Percentiles rank a stretch among this genome's conserved stretches.
These are phyloP conservation scores for Aspergillus floridensis DNA, from an alignment of 2,329 filamentous ascomycete genomes.

Conservation along the genomic window DNA sequence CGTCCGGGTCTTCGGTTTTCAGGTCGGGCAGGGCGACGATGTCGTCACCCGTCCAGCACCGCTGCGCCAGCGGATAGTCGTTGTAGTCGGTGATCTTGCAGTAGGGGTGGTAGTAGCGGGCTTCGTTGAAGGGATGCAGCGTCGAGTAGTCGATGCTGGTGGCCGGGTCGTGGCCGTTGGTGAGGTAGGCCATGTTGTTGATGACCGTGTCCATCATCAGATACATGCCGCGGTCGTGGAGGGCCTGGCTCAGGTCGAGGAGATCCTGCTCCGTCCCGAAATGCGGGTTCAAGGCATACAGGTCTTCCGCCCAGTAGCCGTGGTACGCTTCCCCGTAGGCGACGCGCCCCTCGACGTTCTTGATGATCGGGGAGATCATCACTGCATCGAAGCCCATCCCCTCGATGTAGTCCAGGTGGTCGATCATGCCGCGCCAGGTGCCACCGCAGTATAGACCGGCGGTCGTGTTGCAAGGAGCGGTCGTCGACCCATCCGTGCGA, in stretches of 20 bases:
- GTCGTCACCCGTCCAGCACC: slow-evolving; percentile 54
- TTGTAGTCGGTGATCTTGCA: slow-evolving; percentile 35
- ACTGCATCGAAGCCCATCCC: slow-evolving; percentile 52
- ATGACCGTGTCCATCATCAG: slow-evolving; percentile 54
- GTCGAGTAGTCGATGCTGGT: slow-evolving; percentile 25
- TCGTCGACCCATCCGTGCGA: slow-evolving; percentile 40
- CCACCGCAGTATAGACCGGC: slow-evolving; percentile 49
- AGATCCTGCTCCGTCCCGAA: slow-evolving; percentile 51
- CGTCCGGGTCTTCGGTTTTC: slow-evolving; percentile 43
- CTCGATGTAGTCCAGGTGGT: slow-evolving; percentile 52
- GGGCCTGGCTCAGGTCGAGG: slow-evolving; percentile 43
- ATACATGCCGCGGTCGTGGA: slow-evolving; percentile 50
- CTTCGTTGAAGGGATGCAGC: slow-evolving; percentile 26
- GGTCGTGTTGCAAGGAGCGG: slow-evolving; percentile 29
- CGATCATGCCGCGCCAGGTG: slow-evolving; percentile 50
- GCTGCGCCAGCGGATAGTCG: slow-evolving; percentile 36
- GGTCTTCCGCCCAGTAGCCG: slow-evolving; percentile 51
- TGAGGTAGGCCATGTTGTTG: slow-evolving; percentile 47
- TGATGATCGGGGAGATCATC: slow-evolving; percentile 44
- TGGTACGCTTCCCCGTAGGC: slow-evolving; percentile 49
- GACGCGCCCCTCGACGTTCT: slow-evolving; percentile 38
- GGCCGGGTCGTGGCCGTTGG: slow-evolving; percentile 25
- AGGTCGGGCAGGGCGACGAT: slow-evolving; percentile 49
- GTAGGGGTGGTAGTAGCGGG: slow-evolving; percentile 28
- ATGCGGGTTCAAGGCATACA: slow-evolving; percentile 49